phyloP scores from a whole-genome alignment of 495 filamentous ascomycete genomes.

The Annulohypoxylon nitens region DNA sequence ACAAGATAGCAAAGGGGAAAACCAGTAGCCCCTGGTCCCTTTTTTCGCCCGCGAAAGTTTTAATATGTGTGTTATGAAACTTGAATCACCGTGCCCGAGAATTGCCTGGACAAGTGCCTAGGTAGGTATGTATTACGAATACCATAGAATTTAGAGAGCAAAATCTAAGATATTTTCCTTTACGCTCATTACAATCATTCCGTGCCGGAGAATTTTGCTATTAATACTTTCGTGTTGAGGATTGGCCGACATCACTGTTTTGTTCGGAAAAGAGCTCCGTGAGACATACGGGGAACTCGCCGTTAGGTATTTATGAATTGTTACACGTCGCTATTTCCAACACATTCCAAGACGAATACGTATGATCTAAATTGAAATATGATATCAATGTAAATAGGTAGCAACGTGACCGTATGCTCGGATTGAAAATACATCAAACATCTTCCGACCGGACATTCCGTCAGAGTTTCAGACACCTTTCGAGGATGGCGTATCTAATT shows the following conservation, averaged over 20 bases:
- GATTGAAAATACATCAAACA: background rate
- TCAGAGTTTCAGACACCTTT: background rate
- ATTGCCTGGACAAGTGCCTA: background rate
- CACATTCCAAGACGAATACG: background rate
- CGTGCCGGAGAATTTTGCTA: background rate
- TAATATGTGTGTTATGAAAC: conserved; percentile 1
- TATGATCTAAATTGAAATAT: conserved; percentile 5
- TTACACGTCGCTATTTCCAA: conserved; percentile 21
- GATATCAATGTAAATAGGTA: background rate
- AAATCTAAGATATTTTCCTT: background rate
- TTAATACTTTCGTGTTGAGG: background rate
- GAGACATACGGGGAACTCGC: conserved; percentile 10
- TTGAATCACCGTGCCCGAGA: background rate
- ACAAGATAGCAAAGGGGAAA: background rate
- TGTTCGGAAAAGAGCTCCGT: conserved; percentile 12
- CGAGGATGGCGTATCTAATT: background rate
- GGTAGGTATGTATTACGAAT: background rate
- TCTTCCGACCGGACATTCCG: background rate
- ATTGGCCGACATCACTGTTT: background rate
- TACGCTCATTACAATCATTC: background rate
- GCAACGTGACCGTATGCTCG: background rate
- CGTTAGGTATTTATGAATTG: conserved; percentile 7
- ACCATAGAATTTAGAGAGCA: background rate
- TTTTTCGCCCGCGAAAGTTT: background rate
- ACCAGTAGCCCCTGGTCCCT: conserved; percentile 31